Base-by-base conservation (phyloP, 208 protist genomes). In the Trypanosoma lewisi region DNA sequence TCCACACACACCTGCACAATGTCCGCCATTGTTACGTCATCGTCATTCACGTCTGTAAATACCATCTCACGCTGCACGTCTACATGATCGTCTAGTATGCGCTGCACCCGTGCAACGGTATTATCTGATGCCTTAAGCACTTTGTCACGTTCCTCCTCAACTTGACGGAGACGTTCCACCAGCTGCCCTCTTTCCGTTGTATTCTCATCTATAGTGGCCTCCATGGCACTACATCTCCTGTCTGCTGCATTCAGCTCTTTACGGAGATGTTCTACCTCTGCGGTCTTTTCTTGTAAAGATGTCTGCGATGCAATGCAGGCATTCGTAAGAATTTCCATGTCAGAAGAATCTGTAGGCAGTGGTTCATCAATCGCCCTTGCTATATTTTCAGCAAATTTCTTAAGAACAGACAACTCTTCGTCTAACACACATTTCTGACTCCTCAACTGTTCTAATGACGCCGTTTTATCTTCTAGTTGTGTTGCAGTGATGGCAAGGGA, bases 21-120 rank as follows among this genome's bases (percentile, higher is more conserved):
- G 37, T 64, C 67, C 17, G 21, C 58, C 17, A 72, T 42, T 1
- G 49, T 54, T 19, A 65, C 23, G 49, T 66, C 67, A 56, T 66
- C 67, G 28, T 52, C 52, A 47, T 41, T 50, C n/a, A 42, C 51
- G 23, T 48, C 30, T 17, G 16, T 21, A 48, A 28, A 44, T 8
- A 63, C 17, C 27, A 75, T 31, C 57, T 67, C 62, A 41, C 55
- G 50, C 34, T 64, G 69, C 16, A 75, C 69, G 2, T 75, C 54
- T 17, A 62, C 16, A 44, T 75, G 36, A 27, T 75, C 45, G 17
- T 63, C 50, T 41, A 75, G 31, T 14, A 63, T 25, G n/a, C 14
- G 36, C 54, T 75, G 69, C n/a, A 68, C 69, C 19, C 48, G 69
- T n/a, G 9, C 33, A 47, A 75, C 69, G 50, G 68, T 39, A n/a